phyloP scores from a whole-genome alignment of 192 early-diverging fungal species.

The Podila verticillata region DNA sequence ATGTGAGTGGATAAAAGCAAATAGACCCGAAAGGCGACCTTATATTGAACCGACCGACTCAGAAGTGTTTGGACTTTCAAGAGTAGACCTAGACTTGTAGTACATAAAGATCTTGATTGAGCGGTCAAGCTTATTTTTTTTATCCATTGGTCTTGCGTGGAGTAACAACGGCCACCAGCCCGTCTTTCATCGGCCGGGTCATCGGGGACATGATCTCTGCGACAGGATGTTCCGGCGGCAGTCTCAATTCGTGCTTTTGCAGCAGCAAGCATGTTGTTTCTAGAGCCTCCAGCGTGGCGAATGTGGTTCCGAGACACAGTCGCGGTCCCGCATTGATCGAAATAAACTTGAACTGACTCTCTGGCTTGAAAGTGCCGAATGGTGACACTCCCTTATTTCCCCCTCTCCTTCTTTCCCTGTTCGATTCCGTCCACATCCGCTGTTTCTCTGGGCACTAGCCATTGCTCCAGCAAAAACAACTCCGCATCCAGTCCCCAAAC shows the following conservation, averaged over 20 bases:
- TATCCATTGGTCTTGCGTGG: neutral
- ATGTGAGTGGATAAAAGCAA: too few species aligned
- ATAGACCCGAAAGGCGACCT: too few species aligned
- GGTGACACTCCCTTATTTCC: neutral
- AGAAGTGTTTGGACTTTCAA: too few species aligned
- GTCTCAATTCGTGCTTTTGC: slow-evolving; percentile 36
- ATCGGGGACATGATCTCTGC: slow-evolving; percentile 15
- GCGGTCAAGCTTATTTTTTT: neutral
- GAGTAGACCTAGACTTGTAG: too few species aligned
- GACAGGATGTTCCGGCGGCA: slow-evolving; percentile 25
- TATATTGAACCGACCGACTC: too few species aligned
- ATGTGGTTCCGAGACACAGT: slow-evolving; percentile 42
- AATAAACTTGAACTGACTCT: slow-evolving; percentile 58
- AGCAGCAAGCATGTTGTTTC: slow-evolving; percentile 31
- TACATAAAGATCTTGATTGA: too few species aligned
- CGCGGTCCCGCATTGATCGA: slow-evolving; percentile 68
- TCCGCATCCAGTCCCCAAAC: slow-evolving; percentile 56
- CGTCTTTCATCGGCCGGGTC: slow-evolving; percentile 44
- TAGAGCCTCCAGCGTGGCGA: slow-evolving; percentile 52
- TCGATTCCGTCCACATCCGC: neutral
- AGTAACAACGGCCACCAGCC: slow-evolving; percentile 18
- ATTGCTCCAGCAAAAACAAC: slow-evolving; percentile 60
- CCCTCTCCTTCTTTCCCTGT: too few species aligned
- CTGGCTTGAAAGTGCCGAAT: slow-evolving; percentile 33
- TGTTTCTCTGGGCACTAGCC: slow-evolving; percentile 17